Evolutionary conservation across 257 asterid species (phyloP), one percentile per base, ranked within the genome.

Genomic region (Sherardia arvensis): DNA sequence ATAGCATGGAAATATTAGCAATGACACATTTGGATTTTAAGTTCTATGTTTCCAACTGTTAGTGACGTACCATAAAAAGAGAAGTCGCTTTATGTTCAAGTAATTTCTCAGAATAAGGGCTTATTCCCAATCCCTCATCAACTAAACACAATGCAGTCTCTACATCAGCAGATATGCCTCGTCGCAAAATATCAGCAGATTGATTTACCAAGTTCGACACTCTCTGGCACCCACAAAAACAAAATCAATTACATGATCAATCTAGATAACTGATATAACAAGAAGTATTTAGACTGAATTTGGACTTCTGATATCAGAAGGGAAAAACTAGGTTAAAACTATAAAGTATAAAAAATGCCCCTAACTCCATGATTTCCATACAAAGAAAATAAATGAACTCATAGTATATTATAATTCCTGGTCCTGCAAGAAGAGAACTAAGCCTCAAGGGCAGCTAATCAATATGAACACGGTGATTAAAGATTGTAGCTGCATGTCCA

Each of bases 51-150:
- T 69, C 48, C 15, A 33, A 65, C 43, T 70, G 68, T 72, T 77
- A 67, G 48, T 43, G 56, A 65, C 84, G 66, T 73, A 92, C 99
- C 97, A 73, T 74, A 71, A 87, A 81, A 82, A 93, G 94, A 77
- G 90, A 85, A 63, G 83, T 88, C 67, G 79, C 97, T 78, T 93
- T 93, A 85, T 76, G 81, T 71, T 87, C 90, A 69, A 90, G 82
- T 65, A 93, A 74, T 54, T 74, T 76, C 59, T 77, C 91, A 7
- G 95, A 83, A 62, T 69, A 78, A 64, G 90, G 75, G 83, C 99
- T 85, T 71, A 90, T 87, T 25, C 30, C 34, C 78, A 93, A 81
- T 66, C 86, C 96, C 78, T 87, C 92, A 53, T 84, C 72, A 74
- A 93, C 78, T 62, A 83, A 68, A 73, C 72, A 71, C 80, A 84